Evolutionary conservation across 1,284 basidiomycete genomes (phyloP).

Genomic region (Cryptococcus maquisensis): DNA sequence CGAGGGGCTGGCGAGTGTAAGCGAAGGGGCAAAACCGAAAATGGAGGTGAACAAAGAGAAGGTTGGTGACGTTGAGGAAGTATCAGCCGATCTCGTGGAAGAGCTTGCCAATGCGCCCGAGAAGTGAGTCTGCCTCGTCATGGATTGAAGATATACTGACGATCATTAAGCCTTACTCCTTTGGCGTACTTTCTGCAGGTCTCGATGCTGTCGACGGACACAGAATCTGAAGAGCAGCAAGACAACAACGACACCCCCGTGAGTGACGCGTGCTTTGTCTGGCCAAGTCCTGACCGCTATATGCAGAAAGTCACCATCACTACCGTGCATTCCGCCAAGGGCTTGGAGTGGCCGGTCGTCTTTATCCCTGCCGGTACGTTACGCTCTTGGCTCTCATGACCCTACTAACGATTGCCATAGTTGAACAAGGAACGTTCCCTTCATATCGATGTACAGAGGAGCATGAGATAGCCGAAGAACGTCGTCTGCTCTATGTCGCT

Average conservation of each 20-base stretch:
- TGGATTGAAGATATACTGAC: not conserved
- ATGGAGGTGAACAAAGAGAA: not conserved
- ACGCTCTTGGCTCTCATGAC: not conserved
- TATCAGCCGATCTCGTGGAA: slow-evolving; percentile 5
- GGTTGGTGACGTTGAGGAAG: slow-evolving; percentile 3
- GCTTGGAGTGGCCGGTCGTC: slow-evolving; percentile 77
- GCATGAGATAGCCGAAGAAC: slow-evolving; percentile 75
- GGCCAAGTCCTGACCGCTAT: not conserved
- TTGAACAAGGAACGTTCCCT: slow-evolving; percentile 73
- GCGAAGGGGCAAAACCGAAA: not conserved
- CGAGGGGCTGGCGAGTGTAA: too few relatives aligned
- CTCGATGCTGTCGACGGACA: slow-evolving; percentile 79
- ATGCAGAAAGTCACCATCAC: slow-evolving; percentile 74
- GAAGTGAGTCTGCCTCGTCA: slow-evolving; percentile 9
- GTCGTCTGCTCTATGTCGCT: slow-evolving; percentile 81
- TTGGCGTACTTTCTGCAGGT: slow-evolving; percentile 76
- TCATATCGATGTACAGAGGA: slow-evolving; percentile 60
- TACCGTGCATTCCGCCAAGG: slow-evolving; percentile 87
- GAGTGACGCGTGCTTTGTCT: slow-evolving; percentile 43
- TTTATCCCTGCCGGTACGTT: slow-evolving; percentile 46
- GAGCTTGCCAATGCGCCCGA: slow-evolving; percentile 8
- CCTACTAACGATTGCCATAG: slow-evolving; percentile 42
- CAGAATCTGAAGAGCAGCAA: slow-evolving; percentile 58
- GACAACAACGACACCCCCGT: slow-evolving; percentile 57
- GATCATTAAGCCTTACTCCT: slow-evolving; percentile 56